phyloP scores from a whole-genome alignment of 169 alveolate genomes.

The Ichthyophthirius multifiliis region DNA sequence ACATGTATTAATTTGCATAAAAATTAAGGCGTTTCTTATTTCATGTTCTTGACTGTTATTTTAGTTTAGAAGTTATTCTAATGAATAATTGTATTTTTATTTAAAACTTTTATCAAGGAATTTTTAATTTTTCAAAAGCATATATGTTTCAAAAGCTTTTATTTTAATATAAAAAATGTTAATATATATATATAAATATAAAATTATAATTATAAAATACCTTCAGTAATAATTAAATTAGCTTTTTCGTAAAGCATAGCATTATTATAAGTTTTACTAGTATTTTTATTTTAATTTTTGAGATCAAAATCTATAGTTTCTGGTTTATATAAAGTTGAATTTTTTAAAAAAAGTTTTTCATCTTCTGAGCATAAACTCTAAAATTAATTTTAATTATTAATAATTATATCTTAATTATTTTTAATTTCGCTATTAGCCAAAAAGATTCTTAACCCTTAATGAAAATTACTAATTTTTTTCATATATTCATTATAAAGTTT shows the following conservation, averaged over 20 bases:
- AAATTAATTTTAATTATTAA: too few species aligned
- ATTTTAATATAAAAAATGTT: neutral
- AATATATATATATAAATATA: neutral
- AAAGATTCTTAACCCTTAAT: neutral
- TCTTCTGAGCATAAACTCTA: too few species aligned
- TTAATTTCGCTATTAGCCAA: too few species aligned
- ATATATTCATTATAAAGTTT: neutral
- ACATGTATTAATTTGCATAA: conserved; percentile 25
- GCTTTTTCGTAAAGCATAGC: neutral
- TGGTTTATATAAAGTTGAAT: too few species aligned
- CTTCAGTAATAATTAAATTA: neutral
- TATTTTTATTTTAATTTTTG: too few species aligned
- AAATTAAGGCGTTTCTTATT: neutral
- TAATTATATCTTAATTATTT: too few species aligned
- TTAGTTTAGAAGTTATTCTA: neutral
- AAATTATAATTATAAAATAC: neutral
- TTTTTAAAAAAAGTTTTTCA: too few species aligned
- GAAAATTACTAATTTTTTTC: neutral
- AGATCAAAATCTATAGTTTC: too few species aligned
- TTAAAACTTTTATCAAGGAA: neutral
- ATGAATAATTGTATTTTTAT: neutral
- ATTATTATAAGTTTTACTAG: neutral
- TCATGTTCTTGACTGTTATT: neutral
- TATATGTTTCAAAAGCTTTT: conserved; percentile 3
- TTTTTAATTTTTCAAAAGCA: neutral